phyloP scores from a whole-genome alignment of 495 filamentous ascomycete species.

The Parachaetomium inaequale region DNA sequence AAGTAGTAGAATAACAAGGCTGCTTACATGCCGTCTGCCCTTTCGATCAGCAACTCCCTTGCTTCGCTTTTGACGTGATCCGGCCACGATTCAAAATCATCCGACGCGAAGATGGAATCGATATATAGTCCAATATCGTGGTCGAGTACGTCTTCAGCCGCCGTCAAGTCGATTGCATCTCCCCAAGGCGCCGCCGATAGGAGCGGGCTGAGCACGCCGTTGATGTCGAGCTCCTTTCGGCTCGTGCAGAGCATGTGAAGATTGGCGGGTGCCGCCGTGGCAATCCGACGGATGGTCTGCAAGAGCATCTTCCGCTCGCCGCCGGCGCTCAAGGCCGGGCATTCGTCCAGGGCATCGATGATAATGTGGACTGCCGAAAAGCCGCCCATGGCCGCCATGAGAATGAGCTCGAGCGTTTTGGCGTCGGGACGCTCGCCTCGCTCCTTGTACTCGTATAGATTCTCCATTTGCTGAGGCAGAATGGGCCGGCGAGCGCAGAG shows the following conservation, averaged over 20 bases:
- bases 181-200: neutral
- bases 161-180: neutral
- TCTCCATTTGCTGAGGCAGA: neutral
- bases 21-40: conserved; percentile 1
- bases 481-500: neutral
- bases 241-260: neutral
- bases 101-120: neutral
- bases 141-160: neutral
- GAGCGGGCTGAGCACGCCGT: neutral
- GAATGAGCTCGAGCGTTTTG: neutral
- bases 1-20: too few species aligned
- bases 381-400: neutral
- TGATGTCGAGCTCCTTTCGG: neutral
- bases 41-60: neutral
- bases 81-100: neutral
- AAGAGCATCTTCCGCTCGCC: neutral
- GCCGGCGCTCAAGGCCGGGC: neutral
- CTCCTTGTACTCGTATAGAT: neutral
- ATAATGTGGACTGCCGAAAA: neutral
- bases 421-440: neutral
- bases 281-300: neutral
- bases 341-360: neutral
- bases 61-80: neutral
- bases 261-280: too few species aligned
- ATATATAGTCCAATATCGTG: neutral